These are phyloP conservation scores for Choanephora cucurbitarum DNA, from an alignment of 371 early-diverging fungal species.

Conservation along the genomic window DNA sequence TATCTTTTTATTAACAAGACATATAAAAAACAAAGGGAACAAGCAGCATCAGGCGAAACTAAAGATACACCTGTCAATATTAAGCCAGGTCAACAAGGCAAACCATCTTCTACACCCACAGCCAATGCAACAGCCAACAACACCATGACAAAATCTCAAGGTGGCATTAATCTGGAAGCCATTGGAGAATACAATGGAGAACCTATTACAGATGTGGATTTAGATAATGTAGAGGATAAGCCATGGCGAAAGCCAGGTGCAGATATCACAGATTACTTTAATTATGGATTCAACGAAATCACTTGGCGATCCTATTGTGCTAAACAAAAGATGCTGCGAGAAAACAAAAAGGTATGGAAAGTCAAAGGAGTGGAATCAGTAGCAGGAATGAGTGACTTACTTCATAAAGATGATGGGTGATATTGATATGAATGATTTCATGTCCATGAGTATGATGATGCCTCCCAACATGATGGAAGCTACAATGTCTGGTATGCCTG, in stretches of 20 bases:
- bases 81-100: slow-evolving; percentile 52
- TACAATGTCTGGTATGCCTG: slow-evolving; percentile 32
- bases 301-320: slow-evolving; percentile 93
- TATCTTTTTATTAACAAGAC: neutral
- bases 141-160: slow-evolving; percentile 21
- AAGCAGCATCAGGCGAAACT: slow-evolving; percentile 9
- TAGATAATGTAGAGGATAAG: slow-evolving; percentile 88
- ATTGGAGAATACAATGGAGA: slow-evolving; percentile 79
- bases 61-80: slow-evolving; percentile 62
- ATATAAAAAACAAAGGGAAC: no score
- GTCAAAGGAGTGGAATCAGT: neutral
- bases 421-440: slow-evolving; percentile 42
- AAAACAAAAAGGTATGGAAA: slow-evolving; percentile 57
- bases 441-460: slow-evolving; percentile 69
- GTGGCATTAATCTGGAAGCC: slow-evolving; percentile 70
- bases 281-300: slow-evolving; percentile 96
- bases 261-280: slow-evolving; percentile 98
- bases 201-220: slow-evolving; percentile 84
- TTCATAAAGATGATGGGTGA: slow-evolving; percentile 19
- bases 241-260: slow-evolving; percentile 98
- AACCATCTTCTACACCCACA: slow-evolving; percentile 24
- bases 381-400: neutral
- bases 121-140: slow-evolving; percentile 17
- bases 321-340: slow-evolving; percentile 86
- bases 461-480: slow-evolving; percentile 92